Evolutionary conservation across 1,284 basidiomycete species (phyloP), one percentile per base, ranked within the genome.

Genomic region (Paramarasmius palmivorus): DNA sequence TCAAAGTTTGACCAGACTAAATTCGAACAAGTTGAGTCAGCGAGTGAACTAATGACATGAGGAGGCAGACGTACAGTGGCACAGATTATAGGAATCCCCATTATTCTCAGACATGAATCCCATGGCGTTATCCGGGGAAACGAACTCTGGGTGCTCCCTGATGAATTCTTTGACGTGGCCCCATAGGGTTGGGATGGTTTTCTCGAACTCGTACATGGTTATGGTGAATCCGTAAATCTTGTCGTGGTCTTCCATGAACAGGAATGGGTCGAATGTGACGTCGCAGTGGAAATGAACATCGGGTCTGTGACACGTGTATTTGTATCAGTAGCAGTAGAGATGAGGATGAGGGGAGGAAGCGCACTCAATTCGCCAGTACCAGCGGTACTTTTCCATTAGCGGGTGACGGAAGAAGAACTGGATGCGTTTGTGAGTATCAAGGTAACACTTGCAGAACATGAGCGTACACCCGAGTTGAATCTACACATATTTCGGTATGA

Each of bases 1-100:
- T 95, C 93, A 62, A 93, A 92, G 68, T 92, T 92, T 62, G 81
- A 86, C 88, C 89, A 92, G 67, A 84, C 87, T 89, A 38, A 5
- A 32, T 12, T 36, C 37, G 19, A 14, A 12, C 32, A 38, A 48
- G 29, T 8, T 14, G 20, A 19, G 8, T 22, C 26, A 22, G 23
- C 15, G 15, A 42, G 2, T 14, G 20, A 20, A 19, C 29, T 17
- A 6, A 17, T 7, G 48, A 41, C 10, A 45, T 12, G 25, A 34
- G 17, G 17, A 56, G 26, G 52, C 42, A 29, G 60, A 65, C 87
- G 69, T 67, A 85, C 87, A 93, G 63, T 93, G 92, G 64, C 91
- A 95, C 35, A 85, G 71, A 69, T 93, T 95, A 69, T 88, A 91
- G 2, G 75, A 76, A 46, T 84, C 72, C n/a, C 90, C 86, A 34